Base-by-base conservation (phyloP, 108 stramenopile species). In the Pseudonitzschia delicatissima region DNA sequence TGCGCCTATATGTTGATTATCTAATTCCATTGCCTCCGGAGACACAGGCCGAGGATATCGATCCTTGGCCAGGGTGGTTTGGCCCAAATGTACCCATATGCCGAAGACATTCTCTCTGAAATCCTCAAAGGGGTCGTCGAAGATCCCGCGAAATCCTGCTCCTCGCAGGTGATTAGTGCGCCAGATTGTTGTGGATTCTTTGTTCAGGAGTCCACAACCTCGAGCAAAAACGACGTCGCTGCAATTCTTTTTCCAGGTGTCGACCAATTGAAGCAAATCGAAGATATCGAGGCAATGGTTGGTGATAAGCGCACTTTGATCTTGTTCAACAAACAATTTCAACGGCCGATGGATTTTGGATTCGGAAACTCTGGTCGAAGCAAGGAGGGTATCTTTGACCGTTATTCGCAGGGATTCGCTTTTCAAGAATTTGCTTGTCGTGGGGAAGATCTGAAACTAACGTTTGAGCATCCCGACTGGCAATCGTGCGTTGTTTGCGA, bases 21-120 rank as follows among this genome's bases (percentile, higher is more conserved):
- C 80, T 86, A 13, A 74, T 86, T 28, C 85, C 85, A 18, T 69
- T 86, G 45, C 82, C 85, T 40, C 69, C 74, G 23, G 85, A 74
- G 42, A 86, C 85, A 15, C 51, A 73, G 47, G 85, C 80, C 33
- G 85, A 67, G 11, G 85, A 86, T 36, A 82, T 86, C 25, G 85
- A 86, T 67, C 85, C 85, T 25, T 86, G 85, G 85, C 85, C 85
- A 3, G n/a, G 85, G 85, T 51, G 85, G 85, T 6, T 45, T 86
- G 49, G 82, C 85, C 0, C 85, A 86, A 63, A 82, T 83, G 82
- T 86, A 86, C 57, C 85, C 85, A 15, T 86, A 86, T 49, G 85
- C 85, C 44, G 82, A 82, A 68, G 77, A 73, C 0, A 81, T 74
- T 45, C 18, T 86, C 0, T 64, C 66, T n/a, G 77, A 80, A 11